Percentiles rank a stretch among this genome's conserved stretches.
phyloP scores from a whole-genome alignment of 2,329 filamentous ascomycete genomes.

The Fusarium tupiense region DNA sequence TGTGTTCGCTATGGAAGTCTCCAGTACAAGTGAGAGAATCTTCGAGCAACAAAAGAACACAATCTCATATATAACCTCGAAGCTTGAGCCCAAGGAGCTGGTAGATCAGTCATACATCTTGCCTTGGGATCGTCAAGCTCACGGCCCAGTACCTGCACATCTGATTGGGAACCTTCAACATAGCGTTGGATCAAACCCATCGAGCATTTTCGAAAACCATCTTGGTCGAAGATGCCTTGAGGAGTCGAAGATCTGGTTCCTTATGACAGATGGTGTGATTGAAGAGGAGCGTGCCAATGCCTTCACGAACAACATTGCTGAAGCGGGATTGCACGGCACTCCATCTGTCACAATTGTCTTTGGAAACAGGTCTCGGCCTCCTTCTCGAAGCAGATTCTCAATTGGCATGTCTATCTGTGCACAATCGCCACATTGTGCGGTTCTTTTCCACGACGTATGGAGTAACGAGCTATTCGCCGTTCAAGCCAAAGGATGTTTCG shows the following conservation, averaged over 20 bases:
- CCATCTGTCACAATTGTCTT: background rate
- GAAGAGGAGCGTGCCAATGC: background rate
- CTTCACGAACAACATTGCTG: background rate
- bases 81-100: background rate
- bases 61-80: background rate
- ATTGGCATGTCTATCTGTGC: background rate
- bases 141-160: background rate
- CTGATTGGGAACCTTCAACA: background rate
- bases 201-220: background rate
- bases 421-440: background rate
- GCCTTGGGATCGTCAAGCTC: background rate
- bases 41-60: background rate
- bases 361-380: background rate
- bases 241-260: background rate
- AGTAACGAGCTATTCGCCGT: background rate
- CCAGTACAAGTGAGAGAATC: background rate
- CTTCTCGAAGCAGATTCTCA: background rate
- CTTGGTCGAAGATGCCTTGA: background rate
- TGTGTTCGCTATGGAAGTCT: background rate
- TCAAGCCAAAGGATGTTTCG: background rate
- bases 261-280: background rate
- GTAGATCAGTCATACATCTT: background rate
- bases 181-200: background rate
- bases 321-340: background rate
- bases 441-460: background rate